A percentile compares a stretch with the other conserved stretches of the same genome.
Evolutionary conservation across 2,329 filamentous ascomycete species (phyloP).

Genomic region (Dactylellina drechsleri): DNA sequence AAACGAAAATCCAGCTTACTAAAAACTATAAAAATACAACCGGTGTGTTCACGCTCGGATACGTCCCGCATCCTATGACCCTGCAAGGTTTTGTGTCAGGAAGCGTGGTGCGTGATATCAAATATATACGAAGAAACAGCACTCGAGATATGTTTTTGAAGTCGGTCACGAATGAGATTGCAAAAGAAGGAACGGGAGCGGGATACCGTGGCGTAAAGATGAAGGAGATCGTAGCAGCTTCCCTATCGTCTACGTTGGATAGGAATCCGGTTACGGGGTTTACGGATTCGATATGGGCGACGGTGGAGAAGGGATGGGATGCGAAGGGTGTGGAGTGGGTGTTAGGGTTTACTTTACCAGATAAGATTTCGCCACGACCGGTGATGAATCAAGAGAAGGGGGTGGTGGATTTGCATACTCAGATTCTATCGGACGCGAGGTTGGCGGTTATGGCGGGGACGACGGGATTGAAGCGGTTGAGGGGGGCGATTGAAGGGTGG

Average conservation of each 20-base stretch:
- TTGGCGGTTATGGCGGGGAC: conserved; percentile 61
- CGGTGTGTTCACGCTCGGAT: conserved; percentile 80
- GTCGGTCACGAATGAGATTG: conserved; percentile 74
- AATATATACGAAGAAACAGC: conserved; percentile 74
- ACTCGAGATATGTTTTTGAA: conserved; percentile 81
- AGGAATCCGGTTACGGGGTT: background rate
- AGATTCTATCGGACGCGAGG: conserved; percentile 68
- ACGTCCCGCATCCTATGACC: conserved; percentile 91
- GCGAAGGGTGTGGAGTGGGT: conserved; percentile 83
- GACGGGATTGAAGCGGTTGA: conserved; percentile 58
- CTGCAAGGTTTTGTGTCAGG: conserved; percentile 71
- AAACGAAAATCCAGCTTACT: conserved; percentile 75
- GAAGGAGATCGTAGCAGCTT: conserved; percentile 78
- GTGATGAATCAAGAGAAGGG: conserved; percentile 63
- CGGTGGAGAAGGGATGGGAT: conserved; percentile 70
- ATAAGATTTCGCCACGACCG: conserved; percentile 64
- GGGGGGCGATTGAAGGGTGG: conserved; percentile 57
- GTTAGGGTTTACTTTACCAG: conserved; percentile 84
- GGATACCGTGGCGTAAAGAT: conserved; percentile 75
- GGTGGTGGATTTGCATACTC: conserved; percentile 69
- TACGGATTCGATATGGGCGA: conserved; percentile 77
- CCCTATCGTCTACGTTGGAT: conserved; percentile 11
- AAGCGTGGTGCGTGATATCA: conserved; percentile 70
- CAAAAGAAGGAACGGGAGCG: conserved; percentile 72
- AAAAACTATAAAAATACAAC: conserved; percentile 70